Base-by-base conservation (phyloP, 768 basidiomycete species). In the Pisolithus marmoratus region DNA sequence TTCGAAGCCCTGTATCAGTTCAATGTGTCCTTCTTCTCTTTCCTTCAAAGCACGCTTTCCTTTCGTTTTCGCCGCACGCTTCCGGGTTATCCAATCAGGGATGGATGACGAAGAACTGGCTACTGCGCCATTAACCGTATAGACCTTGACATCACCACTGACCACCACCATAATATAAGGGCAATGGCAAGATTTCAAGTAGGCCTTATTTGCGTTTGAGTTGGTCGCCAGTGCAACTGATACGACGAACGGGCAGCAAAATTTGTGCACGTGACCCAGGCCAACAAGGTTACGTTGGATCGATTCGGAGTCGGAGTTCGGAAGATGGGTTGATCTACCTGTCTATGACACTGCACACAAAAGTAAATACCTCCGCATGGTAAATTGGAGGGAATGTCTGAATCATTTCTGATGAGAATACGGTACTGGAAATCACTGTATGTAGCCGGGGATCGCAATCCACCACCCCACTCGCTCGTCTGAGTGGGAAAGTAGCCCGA, bases 1-100 rank as follows among this genome's bases (percentile, higher is more conserved):
- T 62, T 95, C 92, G 68, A 98, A 96, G 52, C 94, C 88, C 63
- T 99, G 93, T 46, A 94, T 85, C 58, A 95, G 86, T 65, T 95
- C 90, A 60, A 96, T 81, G 26, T 86, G 83, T 2, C 90, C 88
- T 63, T 94, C 84, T 37, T 90, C 71, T 48, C 89, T 86, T 60
- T 93, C 90, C 54, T 81, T 75, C 3, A 74, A 59, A 0, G 79
- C 80, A 36, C 83, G 77, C 66, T 88, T 90, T 19, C 77, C 78
- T 48, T 57, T 65, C 55, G 81, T 78, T 26, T 76, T 75, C 5
- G 73, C 55, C 0, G 79, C 76, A 40, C 90, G 80, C 62, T 87
- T 87, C 38, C 80, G 77, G 3, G 81, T 87, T 43, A 96, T 80
- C 94, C 94, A 96, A 72, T 95, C 92, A 1, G 93, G 94, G n/a